Evolutionary conservation across 768 basidiomycete genomes (phyloP), one percentile per base, ranked within the genome.

Genomic region (Macrocybe gigantea): DNA sequence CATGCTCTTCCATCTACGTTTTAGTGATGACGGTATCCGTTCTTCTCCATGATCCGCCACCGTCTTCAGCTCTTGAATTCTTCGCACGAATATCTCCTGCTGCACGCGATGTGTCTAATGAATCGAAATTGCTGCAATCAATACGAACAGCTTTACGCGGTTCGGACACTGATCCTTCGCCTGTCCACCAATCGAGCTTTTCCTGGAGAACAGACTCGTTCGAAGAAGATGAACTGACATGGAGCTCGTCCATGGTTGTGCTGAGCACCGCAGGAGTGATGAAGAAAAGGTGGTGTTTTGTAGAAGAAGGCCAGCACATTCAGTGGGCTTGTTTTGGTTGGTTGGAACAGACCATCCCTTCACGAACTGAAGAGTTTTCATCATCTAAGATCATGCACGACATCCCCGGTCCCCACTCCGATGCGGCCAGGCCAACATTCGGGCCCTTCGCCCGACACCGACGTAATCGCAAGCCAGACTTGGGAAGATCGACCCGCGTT

Each of bases 311-410:
- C 5, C 83, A 92, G 57, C 72, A 75, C 1, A 78, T 93, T 33
- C 88, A 88, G 56, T 88, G 77, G 68, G 89, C 86, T 5, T 90
- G 88, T 58, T 69, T 85, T n/a, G 90, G 84, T 3, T 77, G 75
- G 61, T 72, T 92, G 34, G 80, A 84, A 55, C 80, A 83, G 55
- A 22, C 22, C 60, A 63, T 41, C 58, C 59, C 6, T 56, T 63
- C 22, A 4, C 22, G 22, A 22, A 22, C 22, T 22, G 22, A 22
- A 22, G 22, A 22, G 22, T 22, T 2, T 4, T 22, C 22, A 22
- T 22, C 22, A 4, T 22, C 1, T 22, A 22, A 22, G 22, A 22
- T 22, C 4, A 22, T 4, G 22, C 22, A 22, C 22, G 22, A 22
- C 22, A 22, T 4, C 22, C 22, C 22, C 22, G 22, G 4, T 22